A percentile compares a stretch with the other conserved stretches of the same genome.
These are phyloP conservation scores for Protomyces inouyei DNA, from an alignment of 1,139 yeast species.

Conservation along the genomic window DNA sequence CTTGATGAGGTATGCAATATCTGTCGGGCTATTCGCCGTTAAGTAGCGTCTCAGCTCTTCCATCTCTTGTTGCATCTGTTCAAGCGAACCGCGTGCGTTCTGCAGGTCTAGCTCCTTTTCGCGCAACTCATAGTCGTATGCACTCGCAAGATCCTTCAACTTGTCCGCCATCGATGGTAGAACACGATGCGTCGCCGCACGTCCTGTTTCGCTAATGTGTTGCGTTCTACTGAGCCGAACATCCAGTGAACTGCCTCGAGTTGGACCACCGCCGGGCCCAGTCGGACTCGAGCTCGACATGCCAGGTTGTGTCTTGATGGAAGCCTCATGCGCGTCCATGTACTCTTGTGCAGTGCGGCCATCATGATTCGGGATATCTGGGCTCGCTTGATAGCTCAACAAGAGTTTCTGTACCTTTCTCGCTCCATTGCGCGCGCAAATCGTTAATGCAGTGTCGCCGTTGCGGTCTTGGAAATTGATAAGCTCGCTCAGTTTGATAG, in stretches of 20 bases:
- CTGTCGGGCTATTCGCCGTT: conserved; percentile 29
- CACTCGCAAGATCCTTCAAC: conserved; percentile 52
- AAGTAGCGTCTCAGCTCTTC: conserved; percentile 30
- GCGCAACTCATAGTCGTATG: conserved; percentile 51
- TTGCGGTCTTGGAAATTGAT: conserved; percentile 74
- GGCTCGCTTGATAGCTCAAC: conserved; percentile 64
- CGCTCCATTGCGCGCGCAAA: conserved; percentile 81
- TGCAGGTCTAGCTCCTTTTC: conserved; percentile 50
- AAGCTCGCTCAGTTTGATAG: conserved; percentile 63
- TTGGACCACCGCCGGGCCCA: background rate
- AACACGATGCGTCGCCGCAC: conserved; percentile 47
- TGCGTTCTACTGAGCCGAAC: conserved; percentile 31
- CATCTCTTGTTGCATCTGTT: conserved; percentile 45
- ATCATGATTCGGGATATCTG: conserved; percentile 64
- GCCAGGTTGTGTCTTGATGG: conserved; percentile 9
- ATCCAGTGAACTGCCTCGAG: background rate
- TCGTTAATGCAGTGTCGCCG: conserved; percentile 80
- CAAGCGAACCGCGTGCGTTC: conserved; percentile 45
- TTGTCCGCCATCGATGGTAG: conserved; percentile 46
- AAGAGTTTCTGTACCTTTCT: conserved; percentile 69
- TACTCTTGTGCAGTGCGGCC: conserved; percentile 74
- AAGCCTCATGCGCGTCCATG: conserved; percentile 37
- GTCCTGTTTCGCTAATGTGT: conserved; percentile 48
- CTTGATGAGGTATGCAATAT: conserved; percentile 37
- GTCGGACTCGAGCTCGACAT: conserved; percentile 6